These are phyloP conservation scores for Blastocystis hominis DNA, from an alignment of 352 stramenopile species.

Conservation along the genomic window DNA sequence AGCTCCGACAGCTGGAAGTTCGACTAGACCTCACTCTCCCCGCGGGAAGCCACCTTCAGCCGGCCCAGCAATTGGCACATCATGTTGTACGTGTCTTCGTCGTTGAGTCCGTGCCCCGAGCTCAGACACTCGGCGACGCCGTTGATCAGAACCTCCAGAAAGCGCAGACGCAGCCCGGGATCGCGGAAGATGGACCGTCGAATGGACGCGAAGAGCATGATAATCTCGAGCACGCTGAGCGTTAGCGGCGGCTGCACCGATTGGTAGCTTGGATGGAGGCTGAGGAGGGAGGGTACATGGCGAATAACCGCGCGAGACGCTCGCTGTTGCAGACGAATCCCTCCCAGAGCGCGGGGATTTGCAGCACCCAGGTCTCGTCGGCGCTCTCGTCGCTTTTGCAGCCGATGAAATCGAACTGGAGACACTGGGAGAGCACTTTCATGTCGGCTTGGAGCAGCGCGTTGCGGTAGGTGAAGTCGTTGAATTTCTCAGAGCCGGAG, in stretches of 20 bases:
- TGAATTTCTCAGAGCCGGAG: neutral
- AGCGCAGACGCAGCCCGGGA: neutral
- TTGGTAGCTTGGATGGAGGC: neutral
- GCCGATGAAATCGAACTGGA: slow-evolving; percentile 49
- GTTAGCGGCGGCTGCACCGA: slow-evolving; percentile 37
- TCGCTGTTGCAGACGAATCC: slow-evolving; percentile 5
- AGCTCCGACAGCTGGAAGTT: slow-evolving; percentile 57
- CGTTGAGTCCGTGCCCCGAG: slow-evolving; percentile 9
- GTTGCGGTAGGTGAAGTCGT: neutral
- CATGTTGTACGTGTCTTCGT: slow-evolving; percentile 58
- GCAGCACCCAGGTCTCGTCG: slow-evolving; percentile 48
- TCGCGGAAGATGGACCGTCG: slow-evolving; percentile 38
- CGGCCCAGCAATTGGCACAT: slow-evolving; percentile 46
- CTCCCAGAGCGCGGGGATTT: slow-evolving; percentile 32
- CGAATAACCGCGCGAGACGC: slow-evolving; percentile 2
- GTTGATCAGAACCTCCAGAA: slow-evolving; percentile 40
- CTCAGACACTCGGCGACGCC: neutral
- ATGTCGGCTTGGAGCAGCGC: neutral
- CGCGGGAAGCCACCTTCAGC: neutral
- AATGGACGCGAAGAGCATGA: slow-evolving; percentile 35
- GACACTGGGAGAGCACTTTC: neutral
- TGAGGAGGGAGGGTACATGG: neutral
- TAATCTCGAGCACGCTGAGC: neutral
- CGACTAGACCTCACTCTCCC: neutral
- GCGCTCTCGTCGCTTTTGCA: slow-evolving; percentile 13